Evolutionary conservation across 768 basidiomycete species (phyloP), one percentile per base, ranked within the genome.

Genomic region (Lyophyllum atratum): DNA sequence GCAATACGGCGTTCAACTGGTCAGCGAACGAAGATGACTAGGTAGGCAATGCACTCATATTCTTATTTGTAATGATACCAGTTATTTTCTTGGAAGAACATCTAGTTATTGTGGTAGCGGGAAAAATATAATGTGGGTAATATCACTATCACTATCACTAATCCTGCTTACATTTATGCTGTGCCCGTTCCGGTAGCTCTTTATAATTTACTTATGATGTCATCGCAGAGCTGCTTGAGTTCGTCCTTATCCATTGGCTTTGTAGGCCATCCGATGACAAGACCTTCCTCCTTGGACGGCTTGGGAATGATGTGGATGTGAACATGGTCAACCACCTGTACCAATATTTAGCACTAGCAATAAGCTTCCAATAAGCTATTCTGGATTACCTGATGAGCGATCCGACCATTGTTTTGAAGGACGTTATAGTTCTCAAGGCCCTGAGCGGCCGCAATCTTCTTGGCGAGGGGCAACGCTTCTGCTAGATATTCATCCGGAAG

Each of bases 301-400:
- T 97, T 98, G 3, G 95, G 95, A 59, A 98, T 95, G 63, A 98
- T 80, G 66, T 98, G 94, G 75, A 94, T 94, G 70, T 96, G 93
- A 14, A 94, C 93, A 64, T 96, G 94, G 53, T 86, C 83, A 25
- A 96, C 93, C 50, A 83, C 76, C 85, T 88, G 60, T 54, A 33
- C 24, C 34, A 14, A 29, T 8, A 46, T 15, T 52, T 12, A 48
- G 39, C 9, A 26, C 49, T 12, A 48, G 39, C 9, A 26, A 11
- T 40, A 44, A 6, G 12, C 4, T 28, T 12, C 28, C 8, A 45
- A 24, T 34, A 10, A 50, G 29, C 21, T 43, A 26, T 25, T 24
- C 3, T 29, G 19, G 61, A 64, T 39, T 51, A 82, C 82, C 74
- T 85, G 86, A 66, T 82, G 86, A 52, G 82, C 89, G 63, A 80